Base-by-base conservation (phyloP, 306 rosid genomes). In the Abrus precatorius region DNA sequence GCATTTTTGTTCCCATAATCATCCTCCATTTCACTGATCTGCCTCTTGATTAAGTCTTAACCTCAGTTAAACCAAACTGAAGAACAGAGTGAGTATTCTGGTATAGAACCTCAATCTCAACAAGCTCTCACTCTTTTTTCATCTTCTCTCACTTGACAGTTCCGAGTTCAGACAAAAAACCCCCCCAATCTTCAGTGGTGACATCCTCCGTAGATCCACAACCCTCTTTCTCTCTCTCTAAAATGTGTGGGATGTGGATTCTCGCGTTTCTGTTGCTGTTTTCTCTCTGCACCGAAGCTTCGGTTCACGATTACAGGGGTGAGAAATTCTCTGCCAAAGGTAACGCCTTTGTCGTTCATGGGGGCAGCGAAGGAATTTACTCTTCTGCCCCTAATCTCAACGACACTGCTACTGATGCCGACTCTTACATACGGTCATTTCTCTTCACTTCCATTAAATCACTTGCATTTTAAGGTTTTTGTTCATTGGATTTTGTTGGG, bases 281-380 rank as follows among this genome's bases (percentile, higher is more conserved):
- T 47, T 70, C 79, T 76, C 69, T 70, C 5, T 32, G 76, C 75
- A 72, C 86, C 68, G 84, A 93, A 76, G 97, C 99, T 69, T 96
- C 98, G 27, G 88, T 96, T 76, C 99, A 96, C 56, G 70, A 89
- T 32, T 96, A 96, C 86, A 78, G 82, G 67, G 82, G 45, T 0
- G 97, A 89, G 56, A 86, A 74, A 74, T 93, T 96, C 82, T 77
- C 75, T 1, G 59, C 78, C 72, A 96, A 88, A 85, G 99, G 99
- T 27, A 93, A 91, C 81, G 97, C 99, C 83, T 96, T 88, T 74
- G 98, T 92, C 2, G 90, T 96, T 29, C 97, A 96, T 55, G 99
- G 97, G 3, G 99, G 99, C 12, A 96, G 99, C 69, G 99, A 96
- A 84, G 99, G 99, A 68, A 92, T 96, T 86, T 92, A 92, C 97